Evolutionary conservation across 1,284 basidiomycete species (phyloP), one percentile per base, ranked within the genome.

Genomic region (Rhodotorula sp.): DNA sequence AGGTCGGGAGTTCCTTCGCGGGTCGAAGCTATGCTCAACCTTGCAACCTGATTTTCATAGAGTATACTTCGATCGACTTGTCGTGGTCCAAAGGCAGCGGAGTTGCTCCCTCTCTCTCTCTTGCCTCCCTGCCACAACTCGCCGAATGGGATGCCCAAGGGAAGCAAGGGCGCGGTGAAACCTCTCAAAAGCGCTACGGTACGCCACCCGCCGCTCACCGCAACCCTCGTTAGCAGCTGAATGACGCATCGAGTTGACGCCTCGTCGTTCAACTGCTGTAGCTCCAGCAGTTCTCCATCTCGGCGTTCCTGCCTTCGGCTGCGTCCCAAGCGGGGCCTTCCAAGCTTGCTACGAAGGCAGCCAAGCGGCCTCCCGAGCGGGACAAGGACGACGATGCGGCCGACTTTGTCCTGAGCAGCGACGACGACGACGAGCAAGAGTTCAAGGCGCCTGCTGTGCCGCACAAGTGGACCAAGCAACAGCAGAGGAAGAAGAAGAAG

Each of bases 401-500:
- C 75, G 68, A 51, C 20, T 33, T 17, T 29, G 60, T 51, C 26
- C 20, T n/a, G 37, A 55, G 37, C 48, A 60, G 45, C 53, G 44
- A 55, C 62, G 59, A 71, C 42, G 80, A 78, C 7, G 75, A 51
- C 55, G 62, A 69, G 8, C 79, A 81, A 53, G 60, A 55, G 30
- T 68, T 59, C 24, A 70, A 68, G 26, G 59, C 64, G 37, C 62
- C 61, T 1, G 15, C 51, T 3, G 42, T 64, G 22, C 57, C 58
- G 18, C 18, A 7, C 42, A 60, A 54, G 44, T 33, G 61, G 18
- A 20, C 15, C 15, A 17, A 6, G 45, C 58, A 3, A 5, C 24
- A 26, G n/a, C 62, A 22, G 37, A 87, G 87, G 77, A 88, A 85
- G 76, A 83, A 78, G 65, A 82, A 81, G 71, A 79, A 78, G 46